Evolutionary conservation across 495 filamentous ascomycete species (phyloP).

Genomic region (Penicillium egyptiacum): DNA sequence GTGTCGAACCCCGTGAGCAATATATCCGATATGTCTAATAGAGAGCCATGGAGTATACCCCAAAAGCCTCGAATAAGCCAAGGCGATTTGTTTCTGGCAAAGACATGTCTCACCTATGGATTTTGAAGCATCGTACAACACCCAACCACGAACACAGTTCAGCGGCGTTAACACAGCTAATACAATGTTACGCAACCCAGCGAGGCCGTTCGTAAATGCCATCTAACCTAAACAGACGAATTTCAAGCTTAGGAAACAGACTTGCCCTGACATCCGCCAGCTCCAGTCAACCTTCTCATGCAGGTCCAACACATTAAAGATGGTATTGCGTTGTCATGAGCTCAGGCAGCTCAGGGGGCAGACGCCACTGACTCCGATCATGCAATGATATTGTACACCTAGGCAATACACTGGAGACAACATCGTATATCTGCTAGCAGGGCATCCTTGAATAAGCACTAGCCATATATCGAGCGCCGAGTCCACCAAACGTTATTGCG

Average conservation of each 20-base stretch:
- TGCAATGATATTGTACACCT: neutral
- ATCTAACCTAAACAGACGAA: neutral
- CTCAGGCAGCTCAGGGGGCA: slow-evolving; percentile 6
- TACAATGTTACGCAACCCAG: neutral
- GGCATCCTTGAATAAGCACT: neutral
- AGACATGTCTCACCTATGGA: slow-evolving; percentile 1
- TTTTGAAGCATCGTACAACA: slow-evolving; percentile 6
- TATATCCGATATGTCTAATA: slow-evolving; percentile 1
- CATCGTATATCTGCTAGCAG: neutral
- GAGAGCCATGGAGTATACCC: neutral
- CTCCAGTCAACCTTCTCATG: neutral
- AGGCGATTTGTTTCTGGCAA: no score
- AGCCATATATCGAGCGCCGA: neutral
- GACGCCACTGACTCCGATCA: neutral
- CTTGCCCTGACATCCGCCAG: neutral
- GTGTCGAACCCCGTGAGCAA: neutral
- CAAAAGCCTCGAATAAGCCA: neutral
- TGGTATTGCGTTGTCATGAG: neutral
- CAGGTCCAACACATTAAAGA: slow-evolving; percentile 1
- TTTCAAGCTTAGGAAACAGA: neutral
- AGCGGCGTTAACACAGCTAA: neutral
- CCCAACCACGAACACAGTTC: neutral
- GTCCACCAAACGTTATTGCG: slow-evolving; percentile 21
- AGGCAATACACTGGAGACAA: neutral
- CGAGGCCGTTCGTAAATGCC: neutral